Conservation (phyloP, 139 green algal species). For the Picochlorum sp. region DNA sequence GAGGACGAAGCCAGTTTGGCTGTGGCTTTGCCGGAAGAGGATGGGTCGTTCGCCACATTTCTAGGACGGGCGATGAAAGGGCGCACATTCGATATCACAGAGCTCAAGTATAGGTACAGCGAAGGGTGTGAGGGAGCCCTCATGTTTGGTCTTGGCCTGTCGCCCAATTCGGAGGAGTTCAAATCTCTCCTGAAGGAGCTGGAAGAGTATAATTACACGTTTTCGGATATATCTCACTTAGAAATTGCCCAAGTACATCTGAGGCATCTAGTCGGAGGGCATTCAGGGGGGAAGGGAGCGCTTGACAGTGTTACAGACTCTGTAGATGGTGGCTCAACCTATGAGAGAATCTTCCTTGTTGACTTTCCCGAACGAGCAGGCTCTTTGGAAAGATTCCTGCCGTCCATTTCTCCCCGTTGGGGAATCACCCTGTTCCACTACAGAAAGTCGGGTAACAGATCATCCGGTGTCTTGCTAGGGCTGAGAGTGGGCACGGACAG, state of each 20-base stretch:
- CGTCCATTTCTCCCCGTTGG: conserved; percentile 60
- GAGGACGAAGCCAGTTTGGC: conserved; percentile 74
- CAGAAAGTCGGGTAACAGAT: conserved; percentile 48
- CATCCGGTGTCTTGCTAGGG: conserved; percentile 70
- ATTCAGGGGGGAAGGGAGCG: conserved; percentile 19
- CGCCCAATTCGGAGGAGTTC: conserved; percentile 25
- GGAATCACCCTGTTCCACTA: conserved; percentile 98
- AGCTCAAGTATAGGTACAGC: conserved; percentile 28
- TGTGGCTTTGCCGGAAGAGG: conserved; percentile 72
- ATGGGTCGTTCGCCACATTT: conserved; percentile 59
- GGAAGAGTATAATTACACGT: conserved; percentile 40
- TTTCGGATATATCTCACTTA: conserved; percentile 62
- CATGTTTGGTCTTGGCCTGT: conserved; percentile 58
- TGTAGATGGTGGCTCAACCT: conserved; percentile 6
- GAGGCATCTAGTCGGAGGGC: conserved; percentile 77
- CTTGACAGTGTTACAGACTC: conserved; percentile 1
- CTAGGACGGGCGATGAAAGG: conserved; percentile 34
- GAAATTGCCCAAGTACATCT: conserved; percentile 74
- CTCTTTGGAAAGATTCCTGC: conserved; percentile 77
- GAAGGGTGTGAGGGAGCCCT: conserved; percentile 43
- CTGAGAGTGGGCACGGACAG: conserved; percentile 29
- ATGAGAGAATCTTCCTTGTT: conserved; percentile 72
- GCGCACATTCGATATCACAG: conserved; percentile 34
- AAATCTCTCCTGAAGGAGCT: conserved; percentile 54
- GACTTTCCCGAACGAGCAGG: conserved; percentile 87